phyloP scores from a whole-genome alignment of 208 protist genomes.

The Leishmania gerbilli region DNA sequence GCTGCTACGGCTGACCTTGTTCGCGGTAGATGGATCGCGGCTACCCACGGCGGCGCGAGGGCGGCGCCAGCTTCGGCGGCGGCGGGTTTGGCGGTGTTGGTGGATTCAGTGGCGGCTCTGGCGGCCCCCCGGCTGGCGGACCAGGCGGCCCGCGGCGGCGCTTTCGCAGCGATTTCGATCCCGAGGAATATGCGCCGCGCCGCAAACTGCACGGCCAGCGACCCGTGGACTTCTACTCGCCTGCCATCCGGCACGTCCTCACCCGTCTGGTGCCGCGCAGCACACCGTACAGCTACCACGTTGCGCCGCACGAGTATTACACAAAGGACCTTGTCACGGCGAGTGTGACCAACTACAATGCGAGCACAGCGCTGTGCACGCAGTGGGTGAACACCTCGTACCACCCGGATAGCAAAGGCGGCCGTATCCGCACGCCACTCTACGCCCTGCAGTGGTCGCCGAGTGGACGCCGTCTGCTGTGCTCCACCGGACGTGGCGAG shows the following conservation, averaged over 20 bases:
- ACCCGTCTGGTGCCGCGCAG: slow-evolving; percentile 67
- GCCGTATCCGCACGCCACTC: slow-evolving; percentile 54
- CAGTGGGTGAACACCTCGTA: slow-evolving; percentile 92
- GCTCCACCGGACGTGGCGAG: slow-evolving; percentile 77
- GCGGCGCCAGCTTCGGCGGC: slow-evolving; percentile 6
- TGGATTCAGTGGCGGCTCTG: slow-evolving; percentile 8
- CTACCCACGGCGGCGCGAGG: slow-evolving; percentile 15
- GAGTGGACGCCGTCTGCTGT: slow-evolving; percentile 79
- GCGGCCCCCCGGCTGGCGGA: not conserved
- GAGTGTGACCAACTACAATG: slow-evolving; percentile 71
- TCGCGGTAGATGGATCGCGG: slow-evolving; percentile 17
- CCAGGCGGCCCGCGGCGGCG: slow-evolving; percentile 37
- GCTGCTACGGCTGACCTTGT: not conserved
- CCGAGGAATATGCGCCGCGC: slow-evolving; percentile 82
- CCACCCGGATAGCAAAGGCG: slow-evolving; percentile 76
- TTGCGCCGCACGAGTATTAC: slow-evolving; percentile 85
- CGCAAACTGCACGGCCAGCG: slow-evolving; percentile 77
- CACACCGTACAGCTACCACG: slow-evolving; percentile 78
- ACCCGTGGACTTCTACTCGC: slow-evolving; percentile 82
- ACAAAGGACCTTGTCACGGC: slow-evolving; percentile 81
- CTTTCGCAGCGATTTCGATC: slow-evolving; percentile 58
- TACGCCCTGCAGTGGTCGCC: slow-evolving; percentile 82
- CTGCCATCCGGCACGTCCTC: slow-evolving; percentile 78
- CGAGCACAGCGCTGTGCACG: slow-evolving; percentile 86
- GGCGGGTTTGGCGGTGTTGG: not conserved